Conservation (phyloP, 2,329 filamentous ascomycete species). For the Arthroderma sp. region DNA sequence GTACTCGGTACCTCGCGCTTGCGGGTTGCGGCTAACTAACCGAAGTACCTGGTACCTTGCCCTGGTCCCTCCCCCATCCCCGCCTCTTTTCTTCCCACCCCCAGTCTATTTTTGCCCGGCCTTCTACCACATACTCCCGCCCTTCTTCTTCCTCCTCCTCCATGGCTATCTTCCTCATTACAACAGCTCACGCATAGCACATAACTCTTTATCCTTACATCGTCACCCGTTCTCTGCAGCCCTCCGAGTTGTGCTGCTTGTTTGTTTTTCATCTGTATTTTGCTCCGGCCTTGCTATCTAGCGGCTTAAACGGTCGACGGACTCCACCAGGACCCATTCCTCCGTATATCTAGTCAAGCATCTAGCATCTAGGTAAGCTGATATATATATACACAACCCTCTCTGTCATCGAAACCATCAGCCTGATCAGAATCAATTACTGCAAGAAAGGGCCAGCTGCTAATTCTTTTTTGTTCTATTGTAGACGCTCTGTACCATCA, state of each 20-base stretch:
- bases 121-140: not conserved
- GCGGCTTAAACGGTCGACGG: not conserved
- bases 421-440: not conserved
- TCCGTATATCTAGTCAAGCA: not conserved
- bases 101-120: not conserved
- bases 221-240: not conserved
- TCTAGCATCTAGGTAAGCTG: not conserved
- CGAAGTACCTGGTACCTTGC: slow-evolving; percentile 4
- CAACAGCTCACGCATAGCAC: not conserved
- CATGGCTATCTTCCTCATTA: not conserved
- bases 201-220: not conserved
- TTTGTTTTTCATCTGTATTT: not conserved
- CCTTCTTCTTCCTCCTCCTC: not conserved
- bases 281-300: not conserved
- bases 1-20: not conserved
- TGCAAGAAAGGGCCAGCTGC: not conserved
- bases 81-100: slow-evolving; percentile 11
- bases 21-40: not conserved
- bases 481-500: not conserved
- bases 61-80: slow-evolving; percentile 6
- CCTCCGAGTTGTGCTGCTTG: not conserved
- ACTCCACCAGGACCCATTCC: not conserved
- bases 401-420: not conserved
- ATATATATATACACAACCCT: not conserved
- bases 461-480: not conserved